phyloP scores from a whole-genome alignment of 2,329 filamentous ascomycete species.

The Xylariaceae sp. region DNA sequence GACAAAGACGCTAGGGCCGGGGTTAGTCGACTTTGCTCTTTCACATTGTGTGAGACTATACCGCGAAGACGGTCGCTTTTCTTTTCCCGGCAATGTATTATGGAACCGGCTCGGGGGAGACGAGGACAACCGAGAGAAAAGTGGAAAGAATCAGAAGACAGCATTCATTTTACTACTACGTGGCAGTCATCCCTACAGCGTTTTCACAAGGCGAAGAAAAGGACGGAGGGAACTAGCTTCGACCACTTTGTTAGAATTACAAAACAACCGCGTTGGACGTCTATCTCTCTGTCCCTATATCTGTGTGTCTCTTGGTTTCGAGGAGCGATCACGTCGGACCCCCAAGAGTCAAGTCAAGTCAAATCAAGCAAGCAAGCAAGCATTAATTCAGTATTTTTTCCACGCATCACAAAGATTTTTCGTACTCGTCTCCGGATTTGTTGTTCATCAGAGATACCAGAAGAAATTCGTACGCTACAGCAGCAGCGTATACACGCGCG shows the following conservation, averaged over 20 bases:
- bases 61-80: conserved; percentile 2
- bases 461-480: background rate
- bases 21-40: conserved; percentile 16
- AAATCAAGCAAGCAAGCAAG: background rate
- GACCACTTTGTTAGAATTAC: background rate
- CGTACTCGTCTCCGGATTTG: background rate
- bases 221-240: background rate
- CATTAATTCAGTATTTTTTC: background rate
- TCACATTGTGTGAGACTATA: conserved; percentile 10
- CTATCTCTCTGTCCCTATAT: too few relatives aligned
- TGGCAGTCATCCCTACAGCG: background rate
- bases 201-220: background rate
- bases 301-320: background rate
- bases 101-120: conserved; percentile 16
- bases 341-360: background rate
- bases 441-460: background rate
- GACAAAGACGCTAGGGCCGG: conserved; percentile 48
- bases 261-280: background rate
- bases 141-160: conserved; percentile 14
- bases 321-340: background rate
- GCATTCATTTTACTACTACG: conserved; percentile 18
- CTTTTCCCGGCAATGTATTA: conserved; percentile 27
- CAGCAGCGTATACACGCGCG: too few relatives aligned
- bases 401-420: background rate
- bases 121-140: conserved; percentile 10